Evolutionary conservation across 768 basidiomycete species (phyloP), one percentile per base, ranked within the genome.

Genomic region (Daedaleopsis nitida): DNA sequence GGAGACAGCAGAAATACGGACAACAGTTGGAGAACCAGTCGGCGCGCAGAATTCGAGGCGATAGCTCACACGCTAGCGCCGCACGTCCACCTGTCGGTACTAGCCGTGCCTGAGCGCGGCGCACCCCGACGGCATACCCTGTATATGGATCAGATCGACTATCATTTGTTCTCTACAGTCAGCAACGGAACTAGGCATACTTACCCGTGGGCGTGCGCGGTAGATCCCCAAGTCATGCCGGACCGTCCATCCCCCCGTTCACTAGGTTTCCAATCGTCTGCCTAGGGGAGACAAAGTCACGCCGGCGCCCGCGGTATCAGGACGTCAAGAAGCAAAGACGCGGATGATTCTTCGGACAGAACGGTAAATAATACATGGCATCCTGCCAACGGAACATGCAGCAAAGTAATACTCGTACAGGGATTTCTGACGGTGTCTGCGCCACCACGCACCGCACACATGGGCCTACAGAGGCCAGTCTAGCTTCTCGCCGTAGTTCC

Each of bases 401-500:
- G 51, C 32, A 34, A 38, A 52, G 37, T 16, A 38, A 52, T 38
- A 35, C 17, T 52, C 37, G 51, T 52, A 52, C 51, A 52, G 27
- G 37, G 32, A 24, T 37, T 34, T 52, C 32, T 52, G 8, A 52
- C 51, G 32, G 51, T 32, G 27, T 35, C 51, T 16, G 37, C 37
- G 32, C 51, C 37, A 3, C 32, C 19, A 35, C 17, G 27, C 19
- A 52, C 21, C 1, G 14, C 7, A 10, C 16, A 11, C 21, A 16
- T 35, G 9, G 19, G 10, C 32, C 37, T 52, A 92, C 68, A 92
- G 75, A 3, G 91, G 91, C 90, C 91, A 92, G 23, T 86, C 86
- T 35, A 89, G 73, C 68, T 84, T 85, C 75, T 92, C 91, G 4
- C 89, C 91, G 66, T 89, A 92, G 73, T 94, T 93, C 91, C 91